Evolutionary conservation across 371 early-diverging fungal genomes (phyloP), one percentile per base, ranked within the genome.

Genomic region (Mortierella sp.): DNA sequence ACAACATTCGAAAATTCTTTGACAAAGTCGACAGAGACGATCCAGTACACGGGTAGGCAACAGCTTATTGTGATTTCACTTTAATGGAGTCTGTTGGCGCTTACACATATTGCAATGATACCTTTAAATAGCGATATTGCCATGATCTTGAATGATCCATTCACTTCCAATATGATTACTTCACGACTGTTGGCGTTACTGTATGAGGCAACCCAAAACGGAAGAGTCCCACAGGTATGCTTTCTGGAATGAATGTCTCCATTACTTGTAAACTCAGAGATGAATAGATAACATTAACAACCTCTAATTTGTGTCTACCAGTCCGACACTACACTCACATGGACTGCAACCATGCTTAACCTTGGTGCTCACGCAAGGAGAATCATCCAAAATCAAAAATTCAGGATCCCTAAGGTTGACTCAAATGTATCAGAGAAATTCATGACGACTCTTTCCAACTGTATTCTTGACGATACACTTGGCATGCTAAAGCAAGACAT

Each of bases 1-100:
- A 84, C 47, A 90, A 92, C 47, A 88, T 93, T 39, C 89, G 89
- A 61, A 87, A 86, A 62, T 93, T 88, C 65, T 93, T 93, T 84
- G 91, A 93, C 64, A 80, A 85, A 32, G 86, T 91, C 78, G 60
- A 79, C 83, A 47, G 88, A 83, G 76, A 88, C 71, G 70, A 80
- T 45, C 81, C 87, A 26, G 88, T 92, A 20, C 92, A 92, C 55
- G 92, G 89, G 89, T 92, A 91, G 72, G 77, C 51, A n/a, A 22
- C 39, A 28, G 24, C 0, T n/a, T 32, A 12, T 47, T 9, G 3
- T 30, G 12, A 20, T 16, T 0, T 57, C 0, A 12, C 49, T 18
- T 30, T 43, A 5, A 35, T 26, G 18, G 20, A 14, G 10, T 20
- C 6, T 47, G 0, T 14, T 62, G 39, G 43, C 30, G 8, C 20